Percentiles rank a stretch among this genome's conserved stretches.
These are phyloP conservation scores for Ophiostoma pallidulum DNA, from an alignment of 2,329 filamentous ascomycete species.

Conservation along the genomic window DNA sequence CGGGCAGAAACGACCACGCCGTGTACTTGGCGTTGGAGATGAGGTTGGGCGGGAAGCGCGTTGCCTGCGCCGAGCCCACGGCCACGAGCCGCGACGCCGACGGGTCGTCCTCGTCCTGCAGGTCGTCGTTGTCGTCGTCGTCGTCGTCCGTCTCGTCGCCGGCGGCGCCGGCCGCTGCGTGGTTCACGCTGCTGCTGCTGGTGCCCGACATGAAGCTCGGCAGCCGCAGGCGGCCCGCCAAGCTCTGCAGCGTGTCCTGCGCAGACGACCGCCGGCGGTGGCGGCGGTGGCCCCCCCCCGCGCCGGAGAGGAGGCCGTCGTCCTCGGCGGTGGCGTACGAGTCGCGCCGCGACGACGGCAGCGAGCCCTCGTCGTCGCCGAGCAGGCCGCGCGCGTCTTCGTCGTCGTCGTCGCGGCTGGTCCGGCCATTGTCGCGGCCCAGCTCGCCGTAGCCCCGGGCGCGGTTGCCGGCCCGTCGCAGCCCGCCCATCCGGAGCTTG, in stretches of 20 bases:
- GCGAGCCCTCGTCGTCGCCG: conserved; percentile 29
- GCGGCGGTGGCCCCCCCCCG: conserved; percentile 23
- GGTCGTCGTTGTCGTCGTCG: conserved; percentile 34
- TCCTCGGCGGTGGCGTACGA: conserved; percentile 56
- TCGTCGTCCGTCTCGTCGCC: conserved; percentile 27
- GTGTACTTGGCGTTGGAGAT: conserved; percentile 98
- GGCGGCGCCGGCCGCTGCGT: conserved; percentile 29
- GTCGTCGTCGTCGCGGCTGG: conserved; percentile 44
- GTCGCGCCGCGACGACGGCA: conserved; percentile 39
- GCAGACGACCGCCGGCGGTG: conserved; percentile 29
- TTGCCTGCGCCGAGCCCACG: conserved; percentile 63
- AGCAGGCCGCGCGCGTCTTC: conserved; percentile 35
- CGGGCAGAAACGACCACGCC: conserved; percentile 82
- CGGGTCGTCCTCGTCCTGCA: conserved; percentile 46
- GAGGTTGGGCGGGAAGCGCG: conserved; percentile 78
- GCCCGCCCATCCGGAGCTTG: conserved; percentile 56
- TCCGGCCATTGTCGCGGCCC: conserved; percentile 39
- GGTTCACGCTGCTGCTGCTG: conserved; percentile 18
- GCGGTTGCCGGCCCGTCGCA: conserved; percentile 48
- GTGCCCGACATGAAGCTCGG: conserved; percentile 55
- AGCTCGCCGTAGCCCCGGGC: conserved; percentile 51
- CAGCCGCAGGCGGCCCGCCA: conserved; percentile 47
- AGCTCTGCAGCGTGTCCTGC: conserved; percentile 32
- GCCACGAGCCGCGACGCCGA: conserved; percentile 64
- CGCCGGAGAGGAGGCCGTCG: conserved; percentile 60